These are phyloP conservation scores for Thermochaetoides thermophila DNA, from an alignment of 495 filamentous ascomycete species.

Conservation along the genomic window DNA sequence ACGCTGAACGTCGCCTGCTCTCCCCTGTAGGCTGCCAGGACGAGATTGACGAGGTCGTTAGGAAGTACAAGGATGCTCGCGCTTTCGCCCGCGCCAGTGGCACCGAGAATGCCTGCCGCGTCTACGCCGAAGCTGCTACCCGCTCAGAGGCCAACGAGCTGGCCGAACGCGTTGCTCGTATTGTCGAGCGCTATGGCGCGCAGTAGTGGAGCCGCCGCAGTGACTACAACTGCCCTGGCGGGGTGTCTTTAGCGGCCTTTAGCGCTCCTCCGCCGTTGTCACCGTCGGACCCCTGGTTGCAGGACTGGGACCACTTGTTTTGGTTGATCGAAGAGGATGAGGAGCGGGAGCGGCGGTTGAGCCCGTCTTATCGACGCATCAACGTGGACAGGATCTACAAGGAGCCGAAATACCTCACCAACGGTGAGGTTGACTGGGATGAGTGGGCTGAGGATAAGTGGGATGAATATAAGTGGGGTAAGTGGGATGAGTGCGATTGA, in stretches of 20 bases:
- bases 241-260: neutral
- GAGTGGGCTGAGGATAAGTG: too few relatives aligned
- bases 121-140: slow-evolving; percentile 92
- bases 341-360: too few relatives aligned
- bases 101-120: slow-evolving; percentile 89
- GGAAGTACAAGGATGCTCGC: slow-evolving; percentile 79
- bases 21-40: slow-evolving; percentile 64
- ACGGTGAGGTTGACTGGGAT: too few relatives aligned
- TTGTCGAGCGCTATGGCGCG: slow-evolving; percentile 38
- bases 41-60: slow-evolving; percentile 72
- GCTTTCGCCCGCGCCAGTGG: slow-evolving; percentile 85
- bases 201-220: slow-evolving; percentile 2
- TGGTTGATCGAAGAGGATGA: too few relatives aligned
- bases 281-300: too few relatives aligned
- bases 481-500: too few relatives aligned
- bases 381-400: too few relatives aligned
- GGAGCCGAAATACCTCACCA: too few relatives aligned
- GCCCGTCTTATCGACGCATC: too few relatives aligned
- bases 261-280: too few relatives aligned
- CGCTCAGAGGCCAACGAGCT: slow-evolving; percentile 74
- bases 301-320: too few relatives aligned
- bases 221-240: neutral
- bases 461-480: too few relatives aligned
- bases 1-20: slow-evolving; percentile 79
- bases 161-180: slow-evolving; percentile 61